These are phyloP conservation scores for Didymella glomerata DNA, from an alignment of 2,329 filamentous ascomycete species.

Conservation along the genomic window DNA sequence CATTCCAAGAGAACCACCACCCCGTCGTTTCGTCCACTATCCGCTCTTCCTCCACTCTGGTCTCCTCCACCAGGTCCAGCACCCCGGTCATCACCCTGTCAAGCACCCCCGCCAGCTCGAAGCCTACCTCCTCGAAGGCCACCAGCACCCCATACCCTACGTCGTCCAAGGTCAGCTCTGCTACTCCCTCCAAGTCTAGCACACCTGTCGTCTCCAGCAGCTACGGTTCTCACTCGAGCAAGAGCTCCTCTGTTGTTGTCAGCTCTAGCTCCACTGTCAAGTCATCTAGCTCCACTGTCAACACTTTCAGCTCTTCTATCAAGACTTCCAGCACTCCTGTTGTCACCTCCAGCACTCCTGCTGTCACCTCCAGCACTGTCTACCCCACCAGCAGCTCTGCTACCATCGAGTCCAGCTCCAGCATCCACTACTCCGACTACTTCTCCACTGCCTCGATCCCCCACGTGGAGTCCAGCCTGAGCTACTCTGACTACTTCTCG, in stretches of 20 bases:
- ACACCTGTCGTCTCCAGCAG: constrained; percentile 2
- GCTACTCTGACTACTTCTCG: constrained; percentile 19
- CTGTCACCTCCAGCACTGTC: constrained; percentile 3
- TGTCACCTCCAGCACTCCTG: constrained; percentile 12
- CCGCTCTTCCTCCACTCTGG: constrained; percentile 11
- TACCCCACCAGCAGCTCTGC: constrained; percentile 9
- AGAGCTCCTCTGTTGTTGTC: constrained; percentile 12
- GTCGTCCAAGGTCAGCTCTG: constrained; percentile 9
- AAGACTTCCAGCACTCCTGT: constrained; percentile 14
- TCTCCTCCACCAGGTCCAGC: constrained; percentile 6
- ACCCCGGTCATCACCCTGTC: constrained; percentile 3
- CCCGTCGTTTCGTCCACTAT: constrained; percentile 26
- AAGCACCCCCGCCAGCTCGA: constrained; percentile 11
- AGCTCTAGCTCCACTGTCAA: constrained; percentile 17
- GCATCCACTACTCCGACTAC: constrained; percentile 13
- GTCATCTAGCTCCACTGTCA: neutral
- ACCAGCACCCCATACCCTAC: constrained; percentile 3
- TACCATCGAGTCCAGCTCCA: constrained; percentile 17
- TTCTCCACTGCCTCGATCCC: constrained; percentile 13
- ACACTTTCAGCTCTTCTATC: constrained; percentile 14
- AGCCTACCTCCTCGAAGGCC: neutral
- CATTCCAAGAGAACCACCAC: constrained; percentile 31
- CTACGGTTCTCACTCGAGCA: neutral
- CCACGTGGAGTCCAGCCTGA: constrained; percentile 11
- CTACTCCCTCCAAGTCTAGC: constrained; percentile 3